Evolutionary conservation across 345 rosid species (phyloP), one percentile per base, ranked within the genome.

Genomic region (Ailanthus altissimus): DNA sequence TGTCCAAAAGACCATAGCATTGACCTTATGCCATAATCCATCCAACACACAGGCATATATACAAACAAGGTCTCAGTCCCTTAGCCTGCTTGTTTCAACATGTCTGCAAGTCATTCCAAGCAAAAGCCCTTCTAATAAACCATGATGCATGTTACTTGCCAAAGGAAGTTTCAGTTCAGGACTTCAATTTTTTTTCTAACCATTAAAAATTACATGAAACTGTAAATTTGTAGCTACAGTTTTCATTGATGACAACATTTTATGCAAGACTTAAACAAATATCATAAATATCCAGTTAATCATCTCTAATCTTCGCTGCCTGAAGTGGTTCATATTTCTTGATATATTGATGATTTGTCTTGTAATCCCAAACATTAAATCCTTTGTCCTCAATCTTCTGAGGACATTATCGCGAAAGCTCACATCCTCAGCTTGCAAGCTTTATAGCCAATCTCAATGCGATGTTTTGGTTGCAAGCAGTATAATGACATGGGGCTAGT

Each of bases 21-120:
- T 60, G 81, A 82, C 81, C 56, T 36, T 64, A 50, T 67, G 32
- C 72, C 36, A 45, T n/a, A 53, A 46, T 20, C 12, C 76, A 61
- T 26, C 78, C 82, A 75, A 78, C 73, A 84, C 10, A 20, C n/a
- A n/a, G 32, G 21, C 81, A 69, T 51, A 40, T 51, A 45, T 51
- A 40, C 58, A 45, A n/a, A 40, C 54, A 58, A 64, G 74, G 75
- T 60, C 78, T 63, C 42, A 77, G 71, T 76, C 71, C 79, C 66
- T 49, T 54, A 18, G 68, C 43, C 28, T 59, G 12, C 51, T 66
- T 62, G 60, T 53, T 74, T 73, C 68, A 36, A 45, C 60, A 54
- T 46, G 25, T 47, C 25, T 14, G 10, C 71, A 67, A 45, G 23
- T 65, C 74, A 12, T 70, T 66, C 75, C 77, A 43, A 16, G 13